Evolutionary conservation across 1,139 yeast species (phyloP).

Genomic region (Yamadazyma siamensis): DNA sequence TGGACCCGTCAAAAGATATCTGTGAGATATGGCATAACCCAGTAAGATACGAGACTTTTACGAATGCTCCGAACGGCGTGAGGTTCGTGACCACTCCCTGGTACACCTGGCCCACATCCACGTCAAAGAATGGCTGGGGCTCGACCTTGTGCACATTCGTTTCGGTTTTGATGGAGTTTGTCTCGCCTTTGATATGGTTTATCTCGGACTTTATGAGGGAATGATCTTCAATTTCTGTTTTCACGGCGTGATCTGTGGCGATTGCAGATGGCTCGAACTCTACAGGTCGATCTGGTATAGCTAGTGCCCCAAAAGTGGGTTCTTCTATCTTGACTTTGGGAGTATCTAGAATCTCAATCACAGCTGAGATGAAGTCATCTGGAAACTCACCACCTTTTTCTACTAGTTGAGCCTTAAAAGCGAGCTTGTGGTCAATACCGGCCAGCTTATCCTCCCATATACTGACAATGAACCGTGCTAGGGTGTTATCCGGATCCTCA

Average conservation of each 20-base stretch:
- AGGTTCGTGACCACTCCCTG: constrained; percentile 59
- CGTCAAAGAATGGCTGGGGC: constrained; percentile 5
- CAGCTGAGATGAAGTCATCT: constrained; percentile 35
- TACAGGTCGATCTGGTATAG: constrained; percentile 16
- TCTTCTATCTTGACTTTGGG: constrained; percentile 9
- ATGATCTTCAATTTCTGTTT: background rate
- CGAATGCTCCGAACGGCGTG: constrained; percentile 77
- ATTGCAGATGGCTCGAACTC: constrained; percentile 6
- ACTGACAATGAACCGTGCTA: constrained; percentile 56
- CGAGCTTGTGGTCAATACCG: background rate
- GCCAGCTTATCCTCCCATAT: constrained; percentile 31
- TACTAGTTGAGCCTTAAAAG: constrained; percentile 15
- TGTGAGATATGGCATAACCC: constrained; percentile 83
- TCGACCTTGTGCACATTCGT: background rate
- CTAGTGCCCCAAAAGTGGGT: constrained; percentile 13
- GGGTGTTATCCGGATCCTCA: constrained; percentile 39
- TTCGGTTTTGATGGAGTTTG: background rate
- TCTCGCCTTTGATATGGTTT: background rate
- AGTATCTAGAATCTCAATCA: constrained; percentile 20
- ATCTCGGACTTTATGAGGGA: background rate
- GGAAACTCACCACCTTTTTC: constrained; percentile 65
- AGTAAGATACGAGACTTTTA: constrained; percentile 28
- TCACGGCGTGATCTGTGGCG: no score
- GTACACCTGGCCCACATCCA: constrained; percentile 42
- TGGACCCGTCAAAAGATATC: constrained; percentile 40